Evolutionary conservation across 73 alveolate species (phyloP), one percentile per base, ranked within the genome.

Genomic region (Paramecium primaurelia): DNA sequence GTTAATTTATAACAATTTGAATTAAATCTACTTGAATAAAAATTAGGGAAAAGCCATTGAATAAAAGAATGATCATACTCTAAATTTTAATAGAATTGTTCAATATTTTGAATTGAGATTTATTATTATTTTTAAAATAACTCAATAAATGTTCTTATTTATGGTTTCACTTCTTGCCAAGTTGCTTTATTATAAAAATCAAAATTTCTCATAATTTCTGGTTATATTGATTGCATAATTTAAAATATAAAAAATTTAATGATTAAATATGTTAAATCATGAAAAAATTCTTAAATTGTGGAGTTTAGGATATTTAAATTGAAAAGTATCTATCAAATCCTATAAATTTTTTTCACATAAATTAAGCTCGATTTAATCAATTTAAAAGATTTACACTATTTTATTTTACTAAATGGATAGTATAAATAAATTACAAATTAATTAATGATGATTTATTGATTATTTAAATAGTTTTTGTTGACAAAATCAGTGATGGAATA

Each of bases 31-130:
- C 91, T 80, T 44, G 10, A 9, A 47, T 32, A 80, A 40, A 80
- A 80, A 38, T 80, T 80, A 18, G 91, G 91, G 51, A 80, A 80
- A 34, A 80, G n/a, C 91, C 91, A 80, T 80, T 80, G 18, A 32
- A 80, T 47, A 49, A 42, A 80, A 25, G 91, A 34, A 45, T 80
- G 91, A 47, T 80, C 91, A 36, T 80, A 47, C 32, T 80, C 91
- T 40, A 80, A 18, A 80, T 80, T 8, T 22, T 25, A 25, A 80
- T 80, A 80, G 30, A 80, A 47, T 64, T 12, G 12, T 14, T 64
- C 16, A 10, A 64, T 10, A 34, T 59, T 25, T 2, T 32, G 49
- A 28, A 34, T 64, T 28, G 28, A 14, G 0, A 51, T 51, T 8
- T 64, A 2, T 14, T 34, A n/a, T 18, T 54, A 54, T 54, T 64